A percentile compares a stretch with the other conserved stretches of the same genome.
Evolutionary conservation across 2,329 filamentous ascomycete genomes (phyloP).

Genomic region (Apiospora saccharicola): DNA sequence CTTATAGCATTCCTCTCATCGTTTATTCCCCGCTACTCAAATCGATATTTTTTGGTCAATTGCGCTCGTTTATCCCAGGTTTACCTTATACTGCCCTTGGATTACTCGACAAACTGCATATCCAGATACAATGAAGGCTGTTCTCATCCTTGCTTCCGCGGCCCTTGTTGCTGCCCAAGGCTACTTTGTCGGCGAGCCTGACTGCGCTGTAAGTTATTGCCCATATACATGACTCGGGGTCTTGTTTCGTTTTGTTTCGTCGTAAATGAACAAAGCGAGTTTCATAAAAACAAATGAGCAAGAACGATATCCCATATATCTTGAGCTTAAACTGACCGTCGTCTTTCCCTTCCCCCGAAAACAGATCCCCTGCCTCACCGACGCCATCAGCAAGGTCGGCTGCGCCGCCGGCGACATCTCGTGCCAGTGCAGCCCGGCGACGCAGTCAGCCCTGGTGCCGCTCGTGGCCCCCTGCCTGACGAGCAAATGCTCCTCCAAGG

Average conservation of each 20-base stretch:
- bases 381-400: constrained; percentile 1
- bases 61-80: not conserved
- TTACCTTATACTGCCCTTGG: not conserved
- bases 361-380: constrained; percentile 20
- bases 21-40: not conserved
- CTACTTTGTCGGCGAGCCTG: constrained; percentile 6
- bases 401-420: not conserved
- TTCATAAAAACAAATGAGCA: too few relatives aligned
- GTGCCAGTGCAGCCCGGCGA: constrained; percentile 5
- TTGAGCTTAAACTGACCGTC: not conserved
- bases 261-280: not conserved
- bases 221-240: not conserved
- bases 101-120: not conserved
- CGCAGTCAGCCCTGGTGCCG: not conserved
- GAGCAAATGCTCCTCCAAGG: not conserved
- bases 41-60: not conserved
- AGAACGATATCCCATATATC: not conserved
- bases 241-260: not conserved
- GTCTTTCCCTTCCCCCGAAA: not conserved
- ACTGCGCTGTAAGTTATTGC: constrained; percentile 11
- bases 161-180: not conserved
- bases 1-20: not conserved
- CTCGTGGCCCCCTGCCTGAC: constrained; percentile 12
- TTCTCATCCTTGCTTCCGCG: not conserved
- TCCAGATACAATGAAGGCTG: constrained; percentile 5